Percentiles rank a stretch among this genome's conserved stretches.
These are phyloP conservation scores for Rhodotorula sp. DNA, from an alignment of 1,284 basidiomycete species.

Conservation along the genomic window DNA sequence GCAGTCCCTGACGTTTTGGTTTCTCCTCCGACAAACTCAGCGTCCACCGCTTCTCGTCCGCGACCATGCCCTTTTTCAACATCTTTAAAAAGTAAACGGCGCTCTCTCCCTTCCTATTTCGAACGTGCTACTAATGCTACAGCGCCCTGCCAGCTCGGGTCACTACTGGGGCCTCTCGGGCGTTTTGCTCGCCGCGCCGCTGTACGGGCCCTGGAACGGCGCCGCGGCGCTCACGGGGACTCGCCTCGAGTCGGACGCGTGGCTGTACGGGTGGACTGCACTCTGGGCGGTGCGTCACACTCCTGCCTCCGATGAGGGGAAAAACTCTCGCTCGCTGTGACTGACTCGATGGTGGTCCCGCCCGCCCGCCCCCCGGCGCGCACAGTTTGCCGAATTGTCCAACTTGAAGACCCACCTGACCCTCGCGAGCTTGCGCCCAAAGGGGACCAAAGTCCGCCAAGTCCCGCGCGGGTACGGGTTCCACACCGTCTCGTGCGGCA, in stretches of 20 bases:
- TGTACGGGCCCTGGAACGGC: slow-evolving; percentile 69
- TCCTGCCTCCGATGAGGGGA: too few relatives aligned
- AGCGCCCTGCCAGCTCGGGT: slow-evolving; percentile 61
- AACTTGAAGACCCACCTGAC: slow-evolving; percentile 83
- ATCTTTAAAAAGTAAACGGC: slow-evolving; percentile 79
- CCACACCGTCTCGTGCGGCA: slow-evolving; percentile 79
- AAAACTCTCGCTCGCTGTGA: too few relatives aligned
- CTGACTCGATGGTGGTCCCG: too few relatives aligned
- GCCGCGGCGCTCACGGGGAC: slow-evolving; percentile 68
- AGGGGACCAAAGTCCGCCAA: slow-evolving; percentile 73
- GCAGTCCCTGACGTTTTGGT: neutral
- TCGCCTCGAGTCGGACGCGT: slow-evolving; percentile 61
- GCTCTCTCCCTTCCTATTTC: neutral
- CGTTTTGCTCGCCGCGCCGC: slow-evolving; percentile 69
- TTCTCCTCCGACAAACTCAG: slow-evolving; percentile 46
- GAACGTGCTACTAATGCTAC: neutral
- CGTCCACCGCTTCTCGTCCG: slow-evolving; percentile 91
- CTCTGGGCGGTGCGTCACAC: slow-evolving; percentile 74
- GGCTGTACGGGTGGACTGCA: slow-evolving; percentile 65
- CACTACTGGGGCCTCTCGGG: slow-evolving; percentile 88
- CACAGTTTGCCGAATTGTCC: slow-evolving; percentile 78
- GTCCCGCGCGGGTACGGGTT: slow-evolving; percentile 87
- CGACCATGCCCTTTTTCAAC: slow-evolving; percentile 85
- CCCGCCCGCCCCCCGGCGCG: too few relatives aligned
- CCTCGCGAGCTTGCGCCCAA: slow-evolving; percentile 76